Evolutionary conservation across 495 filamentous ascomycete species (phyloP).

Genomic region (Immersiella caudata): DNA sequence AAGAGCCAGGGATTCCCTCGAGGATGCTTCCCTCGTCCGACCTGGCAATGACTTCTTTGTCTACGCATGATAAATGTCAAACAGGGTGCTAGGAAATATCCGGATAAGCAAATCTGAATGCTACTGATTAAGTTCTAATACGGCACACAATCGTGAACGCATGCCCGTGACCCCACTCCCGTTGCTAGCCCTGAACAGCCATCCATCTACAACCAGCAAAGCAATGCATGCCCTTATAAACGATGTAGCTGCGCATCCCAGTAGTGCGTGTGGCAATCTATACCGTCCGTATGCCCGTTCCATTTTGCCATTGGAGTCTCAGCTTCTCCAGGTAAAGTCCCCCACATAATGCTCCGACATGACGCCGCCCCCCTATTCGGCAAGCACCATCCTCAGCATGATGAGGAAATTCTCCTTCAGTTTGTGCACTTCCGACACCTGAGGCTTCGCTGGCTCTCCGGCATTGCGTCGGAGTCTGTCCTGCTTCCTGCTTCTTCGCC

Average conservation of each 20-base stretch:
- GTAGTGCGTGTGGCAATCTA: neutral
- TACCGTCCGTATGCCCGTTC: neutral
- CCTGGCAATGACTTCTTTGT: no score
- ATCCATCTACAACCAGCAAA: neutral
- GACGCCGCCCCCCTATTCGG: conserved; percentile 45
- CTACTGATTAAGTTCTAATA: neutral
- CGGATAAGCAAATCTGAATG: neutral
- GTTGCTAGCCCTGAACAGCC: neutral
- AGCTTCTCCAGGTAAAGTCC: neutral
- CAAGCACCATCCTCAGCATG: conserved; percentile 85
- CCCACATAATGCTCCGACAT: neutral
- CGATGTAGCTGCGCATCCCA: neutral
- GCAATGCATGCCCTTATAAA: neutral
- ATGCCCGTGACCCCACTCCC: neutral
- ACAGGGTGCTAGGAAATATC: neutral
- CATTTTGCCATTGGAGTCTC: neutral
- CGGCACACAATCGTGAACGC: neutral
- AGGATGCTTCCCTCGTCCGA: no score
- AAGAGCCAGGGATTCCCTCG: no score
- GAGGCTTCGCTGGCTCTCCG: conserved; percentile 88
- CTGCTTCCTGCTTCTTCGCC: conserved; percentile 69
- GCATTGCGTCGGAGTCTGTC: conserved; percentile 80
- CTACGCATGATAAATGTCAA: neutral
- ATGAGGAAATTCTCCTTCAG: conserved; percentile 75
- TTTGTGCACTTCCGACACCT: conserved; percentile 74